Conservation (phyloP, 441 rosid species). For the Lagerstroemia fauriei region DNA sequence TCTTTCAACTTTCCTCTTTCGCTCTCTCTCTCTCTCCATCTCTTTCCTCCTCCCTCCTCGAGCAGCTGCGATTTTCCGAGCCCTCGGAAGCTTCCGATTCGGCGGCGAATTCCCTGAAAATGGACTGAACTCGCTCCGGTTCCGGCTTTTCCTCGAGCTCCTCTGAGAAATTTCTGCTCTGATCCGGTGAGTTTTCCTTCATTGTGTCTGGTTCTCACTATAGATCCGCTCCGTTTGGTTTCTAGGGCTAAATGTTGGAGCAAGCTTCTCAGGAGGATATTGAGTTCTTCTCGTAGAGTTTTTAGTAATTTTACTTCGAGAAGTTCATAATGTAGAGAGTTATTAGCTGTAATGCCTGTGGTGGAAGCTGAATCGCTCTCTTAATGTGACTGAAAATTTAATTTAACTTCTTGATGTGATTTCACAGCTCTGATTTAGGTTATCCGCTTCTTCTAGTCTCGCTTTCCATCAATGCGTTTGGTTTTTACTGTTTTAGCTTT, state of each 20-base stretch:
- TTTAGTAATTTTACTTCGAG: neutral
- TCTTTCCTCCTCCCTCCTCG: slow-evolving; percentile 35
- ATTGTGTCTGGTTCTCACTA: neutral
- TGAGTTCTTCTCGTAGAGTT: neutral
- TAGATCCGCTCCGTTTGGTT: neutral
- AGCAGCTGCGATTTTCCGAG: slow-evolving; percentile 39
- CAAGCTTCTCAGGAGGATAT: neutral
- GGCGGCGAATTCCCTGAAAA: neutral
- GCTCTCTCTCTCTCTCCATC: slow-evolving; percentile 44
- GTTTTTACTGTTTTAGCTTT: neutral
- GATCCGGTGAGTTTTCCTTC: slow-evolving; percentile 4
- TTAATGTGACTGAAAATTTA: neutral
- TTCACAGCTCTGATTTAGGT: neutral
- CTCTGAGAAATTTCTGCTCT: neutral
- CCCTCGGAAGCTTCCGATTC: neutral
- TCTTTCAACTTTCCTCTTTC: slow-evolving; percentile 12
- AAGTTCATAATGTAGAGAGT: neutral
- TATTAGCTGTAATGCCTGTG: neutral
- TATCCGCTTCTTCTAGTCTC: neutral
- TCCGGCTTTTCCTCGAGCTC: neutral
- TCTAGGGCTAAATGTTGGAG: neutral
- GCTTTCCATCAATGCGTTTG: neutral
- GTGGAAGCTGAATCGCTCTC: neutral
- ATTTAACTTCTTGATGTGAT: neutral
- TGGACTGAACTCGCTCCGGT: neutral